Evolutionary conservation across 2,329 filamentous ascomycete species (phyloP).

Genomic region (Penicillium sp.): DNA sequence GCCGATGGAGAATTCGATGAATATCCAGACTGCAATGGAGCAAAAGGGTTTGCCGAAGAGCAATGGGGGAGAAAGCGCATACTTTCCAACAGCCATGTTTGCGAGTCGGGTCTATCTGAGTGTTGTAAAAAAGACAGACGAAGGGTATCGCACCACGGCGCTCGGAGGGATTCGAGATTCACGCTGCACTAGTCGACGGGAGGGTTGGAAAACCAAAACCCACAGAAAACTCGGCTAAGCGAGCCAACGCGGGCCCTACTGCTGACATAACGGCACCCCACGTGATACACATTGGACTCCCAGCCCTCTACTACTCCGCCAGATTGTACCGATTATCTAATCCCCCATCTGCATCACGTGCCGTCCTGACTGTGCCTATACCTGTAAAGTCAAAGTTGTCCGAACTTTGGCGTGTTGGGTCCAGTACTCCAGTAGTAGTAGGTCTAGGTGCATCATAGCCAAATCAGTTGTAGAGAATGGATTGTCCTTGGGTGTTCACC

Average conservation of each 20-base stretch:
- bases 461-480: too few relatives aligned
- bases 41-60: slow-evolving; percentile 7
- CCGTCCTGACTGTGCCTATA: too few relatives aligned
- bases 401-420: too few relatives aligned
- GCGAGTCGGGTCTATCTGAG: slow-evolving; percentile 55
- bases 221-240: slow-evolving; percentile 51
- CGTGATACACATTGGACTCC: slow-evolving; percentile 19
- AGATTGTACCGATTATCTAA: not conserved
- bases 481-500: too few relatives aligned
- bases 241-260: slow-evolving; percentile 40
- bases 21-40: slow-evolving; percentile 2
- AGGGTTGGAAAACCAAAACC: slow-evolving; percentile 44
- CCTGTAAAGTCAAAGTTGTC: too few relatives aligned
- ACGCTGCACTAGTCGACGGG: slow-evolving; percentile 37
- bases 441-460: too few relatives aligned
- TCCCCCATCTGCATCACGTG: not conserved
- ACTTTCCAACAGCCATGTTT: slow-evolving; percentile 84
- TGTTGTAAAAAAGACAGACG: slow-evolving; percentile 44
- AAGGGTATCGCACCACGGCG: slow-evolving; percentile 43
- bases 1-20: slow-evolving; percentile 5
- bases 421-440: too few relatives aligned
- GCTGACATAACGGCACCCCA: slow-evolving; percentile 33
- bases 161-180: slow-evolving; percentile 42
- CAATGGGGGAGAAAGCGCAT: slow-evolving; percentile 39
- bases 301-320: not conserved